phyloP scores from a whole-genome alignment of 2,329 filamentous ascomycete species.

The Zopfia rhizophila region DNA sequence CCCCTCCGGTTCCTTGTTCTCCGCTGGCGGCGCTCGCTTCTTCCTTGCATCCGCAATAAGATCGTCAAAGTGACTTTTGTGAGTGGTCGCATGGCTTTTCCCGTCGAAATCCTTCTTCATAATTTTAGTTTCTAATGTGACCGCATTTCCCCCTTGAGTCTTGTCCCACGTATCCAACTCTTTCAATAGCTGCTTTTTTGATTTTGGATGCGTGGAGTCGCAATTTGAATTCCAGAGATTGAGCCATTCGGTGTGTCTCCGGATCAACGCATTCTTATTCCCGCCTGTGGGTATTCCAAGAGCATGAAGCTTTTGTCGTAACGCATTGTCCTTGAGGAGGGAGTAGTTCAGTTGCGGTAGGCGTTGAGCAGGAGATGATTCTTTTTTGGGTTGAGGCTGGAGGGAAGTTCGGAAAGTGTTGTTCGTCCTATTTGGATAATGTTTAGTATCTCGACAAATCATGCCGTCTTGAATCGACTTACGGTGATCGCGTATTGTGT shows the following conservation, averaged over 20 bases:
- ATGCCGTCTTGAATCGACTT: slow-evolving; percentile 11
- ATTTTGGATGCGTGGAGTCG: slow-evolving; percentile 79
- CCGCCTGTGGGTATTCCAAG: slow-evolving; percentile 80
- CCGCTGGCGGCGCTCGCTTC: slow-evolving; percentile 57
- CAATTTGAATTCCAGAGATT: slow-evolving; percentile 98
- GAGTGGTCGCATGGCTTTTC: slow-evolving; percentile 75
- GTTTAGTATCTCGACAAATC: slow-evolving; percentile 2
- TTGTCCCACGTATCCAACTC: slow-evolving; percentile 90
- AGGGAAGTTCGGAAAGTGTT: slow-evolving; percentile 32
- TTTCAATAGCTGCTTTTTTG: slow-evolving; percentile 75
- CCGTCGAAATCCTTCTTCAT: slow-evolving; percentile 92
- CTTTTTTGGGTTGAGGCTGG: slow-evolving; percentile 37
- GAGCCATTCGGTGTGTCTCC: slow-evolving; percentile 90
- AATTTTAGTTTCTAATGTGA: slow-evolving; percentile 59
- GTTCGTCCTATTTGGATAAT: slow-evolving; percentile 30
- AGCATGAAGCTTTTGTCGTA: slow-evolving; percentile 84
- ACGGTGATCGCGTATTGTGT: slow-evolving; percentile 45
- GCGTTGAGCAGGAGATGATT: slow-evolving; percentile 53
- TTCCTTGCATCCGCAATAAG: slow-evolving; percentile 80
- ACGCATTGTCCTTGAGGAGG: slow-evolving; percentile 79
- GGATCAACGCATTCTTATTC: slow-evolving; percentile 74
- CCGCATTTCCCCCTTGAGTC: slow-evolving; percentile 72
- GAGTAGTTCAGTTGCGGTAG: slow-evolving; percentile 86
- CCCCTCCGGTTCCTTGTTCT: slow-evolving; percentile 18
- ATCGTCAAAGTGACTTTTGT: slow-evolving; percentile 79